These are phyloP conservation scores for Podila epigama DNA, from an alignment of 192 early-diverging fungal genomes.

Conservation along the genomic window DNA sequence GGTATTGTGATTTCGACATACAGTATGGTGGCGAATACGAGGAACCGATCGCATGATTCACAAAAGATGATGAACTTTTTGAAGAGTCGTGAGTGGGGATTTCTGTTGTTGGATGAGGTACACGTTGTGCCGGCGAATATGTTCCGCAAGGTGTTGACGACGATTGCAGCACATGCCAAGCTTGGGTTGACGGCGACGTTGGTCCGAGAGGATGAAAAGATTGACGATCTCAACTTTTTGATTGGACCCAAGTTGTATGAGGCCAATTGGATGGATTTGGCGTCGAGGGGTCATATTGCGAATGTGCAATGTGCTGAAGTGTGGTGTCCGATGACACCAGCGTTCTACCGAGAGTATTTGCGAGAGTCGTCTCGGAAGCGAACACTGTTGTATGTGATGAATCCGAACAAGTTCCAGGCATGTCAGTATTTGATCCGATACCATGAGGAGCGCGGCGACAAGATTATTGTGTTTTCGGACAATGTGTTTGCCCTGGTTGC, in stretches of 20 bases:
- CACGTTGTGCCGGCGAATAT: slow-evolving; percentile 98
- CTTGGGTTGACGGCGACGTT: slow-evolving; percentile 98
- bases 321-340: slow-evolving; percentile 97
- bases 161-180: slow-evolving; percentile 92
- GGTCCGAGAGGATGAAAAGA: slow-evolving; percentile 98
- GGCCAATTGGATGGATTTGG: slow-evolving; percentile 99
- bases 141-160: slow-evolving; percentile 92
- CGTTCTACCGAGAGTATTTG: slow-evolving; percentile 96
- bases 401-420: slow-evolving; percentile 97
- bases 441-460: slow-evolving; percentile 94
- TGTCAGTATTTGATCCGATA: slow-evolving; percentile 96
- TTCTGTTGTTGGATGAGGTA: slow-evolving; percentile 97
- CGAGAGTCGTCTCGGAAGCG: slow-evolving; percentile 81
- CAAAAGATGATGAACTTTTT: slow-evolving; percentile 97
- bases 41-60: slow-evolving; percentile 93
- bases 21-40: slow-evolving; percentile 93
- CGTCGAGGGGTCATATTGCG: slow-evolving; percentile 96
- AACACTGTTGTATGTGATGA: slow-evolving; percentile 92
- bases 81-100: slow-evolving; percentile 92
- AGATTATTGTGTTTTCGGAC: slow-evolving; percentile 99
- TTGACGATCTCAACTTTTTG: slow-evolving; percentile 95
- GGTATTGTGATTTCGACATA: slow-evolving; percentile 98
- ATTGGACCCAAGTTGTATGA: slow-evolving; percentile 99
- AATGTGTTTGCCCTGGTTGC: slow-evolving; percentile 94
- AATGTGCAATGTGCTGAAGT: slow-evolving; percentile 99